These are phyloP conservation scores for Tylopilus sp. DNA, from an alignment of 1,284 basidiomycete genomes.

Conservation along the genomic window DNA sequence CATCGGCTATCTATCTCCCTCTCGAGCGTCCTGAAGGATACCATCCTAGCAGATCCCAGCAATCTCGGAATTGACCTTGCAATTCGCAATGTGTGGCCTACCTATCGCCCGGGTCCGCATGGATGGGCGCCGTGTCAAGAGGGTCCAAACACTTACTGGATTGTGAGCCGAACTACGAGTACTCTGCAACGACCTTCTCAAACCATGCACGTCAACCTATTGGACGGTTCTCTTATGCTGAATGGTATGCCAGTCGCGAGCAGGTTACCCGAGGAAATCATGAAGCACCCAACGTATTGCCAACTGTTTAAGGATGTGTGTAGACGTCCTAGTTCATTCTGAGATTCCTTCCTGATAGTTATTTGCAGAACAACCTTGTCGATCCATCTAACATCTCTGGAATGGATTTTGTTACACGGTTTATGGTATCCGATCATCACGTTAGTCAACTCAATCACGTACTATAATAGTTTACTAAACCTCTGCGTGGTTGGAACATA, in stretches of 20 bases:
- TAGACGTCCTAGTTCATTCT: too few species aligned
- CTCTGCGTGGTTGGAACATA: too few species aligned
- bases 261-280: conserved; percentile 47
- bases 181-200: background rate
- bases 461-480: too few species aligned
- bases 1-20: conserved; percentile 37
- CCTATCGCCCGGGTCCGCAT: background rate
- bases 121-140: background rate
- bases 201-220: conserved; percentile 10
- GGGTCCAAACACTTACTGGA: background rate
- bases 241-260: conserved; percentile 49
- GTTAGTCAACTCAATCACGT: too few species aligned
- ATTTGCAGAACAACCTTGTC: too few species aligned
- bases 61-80: conserved; percentile 46
- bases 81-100: conserved; percentile 45
- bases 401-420: too few species aligned
- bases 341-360: too few species aligned
- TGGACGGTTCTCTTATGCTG: conserved; percentile 1
- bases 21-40: conserved; percentile 25
- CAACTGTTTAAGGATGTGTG: conserved; percentile 42
- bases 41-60: conserved; percentile 8
- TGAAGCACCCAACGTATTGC: conserved; percentile 23
- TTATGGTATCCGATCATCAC: too few species aligned
- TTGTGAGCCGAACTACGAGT: background rate
- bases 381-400: too few species aligned